phyloP scores from a whole-genome alignment of 495 filamentous ascomycete genomes.

The Neurospora pannonica region DNA sequence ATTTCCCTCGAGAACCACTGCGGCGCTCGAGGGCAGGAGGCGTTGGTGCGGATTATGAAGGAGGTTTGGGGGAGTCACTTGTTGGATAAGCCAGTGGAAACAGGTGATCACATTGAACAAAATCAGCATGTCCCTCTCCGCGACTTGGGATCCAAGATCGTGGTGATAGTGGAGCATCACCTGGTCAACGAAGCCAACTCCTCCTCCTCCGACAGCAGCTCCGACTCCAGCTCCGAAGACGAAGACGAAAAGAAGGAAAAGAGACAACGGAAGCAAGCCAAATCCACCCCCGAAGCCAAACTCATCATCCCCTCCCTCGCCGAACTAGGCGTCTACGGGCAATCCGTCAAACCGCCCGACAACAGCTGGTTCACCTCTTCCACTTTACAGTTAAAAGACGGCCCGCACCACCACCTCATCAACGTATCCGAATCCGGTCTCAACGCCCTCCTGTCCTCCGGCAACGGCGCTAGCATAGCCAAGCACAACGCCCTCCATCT shows the following conservation, averaged over 20 bases:
- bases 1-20: constrained; percentile 49
- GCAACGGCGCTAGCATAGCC: constrained; percentile 28
- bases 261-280: constrained; percentile 32
- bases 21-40: constrained; percentile 31
- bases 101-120: constrained; percentile 27
- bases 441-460: constrained; percentile 22
- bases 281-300: constrained; percentile 15
- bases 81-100: constrained; percentile 35
- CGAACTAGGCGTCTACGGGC: constrained; percentile 45
- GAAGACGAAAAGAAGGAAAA: constrained; percentile 29
- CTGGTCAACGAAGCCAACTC: constrained; percentile 34
- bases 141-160: constrained; percentile 42
- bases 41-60: constrained; percentile 44
- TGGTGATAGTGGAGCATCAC: constrained; percentile 47
- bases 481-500: constrained; percentile 42
- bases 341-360: constrained; percentile 46
- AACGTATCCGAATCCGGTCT: constrained; percentile 46
- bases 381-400: constrained; percentile 21
- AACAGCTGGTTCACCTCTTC: constrained; percentile 38
- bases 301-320: constrained; percentile 41
- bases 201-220: constrained; percentile 15
- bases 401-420: constrained; percentile 47
- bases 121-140: constrained; percentile 33
- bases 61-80: constrained; percentile 44
- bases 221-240: constrained; percentile 11